Evolutionary conservation across 352 stramenopile genomes (phyloP), one percentile per base, ranked within the genome.

Genomic region (Phytophthora melonis): DNA sequence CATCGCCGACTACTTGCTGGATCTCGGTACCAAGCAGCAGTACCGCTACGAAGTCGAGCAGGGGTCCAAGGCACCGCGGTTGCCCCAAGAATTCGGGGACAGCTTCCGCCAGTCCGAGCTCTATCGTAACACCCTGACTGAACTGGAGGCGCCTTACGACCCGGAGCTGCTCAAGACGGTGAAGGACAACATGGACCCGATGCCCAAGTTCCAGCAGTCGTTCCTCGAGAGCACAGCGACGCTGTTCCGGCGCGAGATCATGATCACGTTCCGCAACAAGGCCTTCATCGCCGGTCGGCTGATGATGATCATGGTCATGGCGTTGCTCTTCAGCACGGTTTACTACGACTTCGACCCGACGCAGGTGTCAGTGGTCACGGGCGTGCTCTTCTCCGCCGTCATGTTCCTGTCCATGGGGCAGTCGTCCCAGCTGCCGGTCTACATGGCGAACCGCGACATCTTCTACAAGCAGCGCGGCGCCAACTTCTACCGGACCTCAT

Each of bases 391-490:
- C 68, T 80, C 90, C 53, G 82, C 69, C 58, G 80, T 90, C 39
- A 88, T 98, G 70, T 96, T 94, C 66, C 70, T 93, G 5, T 84
- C 80, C 14, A 68, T 97, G 52, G 86, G 88, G 19, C 80, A 84
- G 23, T 54, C 47, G 47, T 54, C 57, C 36, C 57, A 63, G 14
- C 39, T 63, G 7, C 57, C 57, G 14, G 57, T 63, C 7, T 63
- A 54, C 39, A 63, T 63, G 57, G 57, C 14, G 11, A 74, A 78
- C 36, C 82, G 80, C n/a, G 78, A 68, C 1, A 62, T 91, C 18
- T 97, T 93, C 74, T 95, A 96, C 80, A 95, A 94, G 68, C 90
- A 97, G 34, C 77, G 79, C 3, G 86, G 89, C 21, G 76, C 80
- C 36, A 95, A 96, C 68, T 74, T 67, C 66, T 93, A 85, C 58